Base-by-base conservation (phyloP, 2,329 filamentous ascomycete genomes). In the Plenodomus lindquistii region DNA sequence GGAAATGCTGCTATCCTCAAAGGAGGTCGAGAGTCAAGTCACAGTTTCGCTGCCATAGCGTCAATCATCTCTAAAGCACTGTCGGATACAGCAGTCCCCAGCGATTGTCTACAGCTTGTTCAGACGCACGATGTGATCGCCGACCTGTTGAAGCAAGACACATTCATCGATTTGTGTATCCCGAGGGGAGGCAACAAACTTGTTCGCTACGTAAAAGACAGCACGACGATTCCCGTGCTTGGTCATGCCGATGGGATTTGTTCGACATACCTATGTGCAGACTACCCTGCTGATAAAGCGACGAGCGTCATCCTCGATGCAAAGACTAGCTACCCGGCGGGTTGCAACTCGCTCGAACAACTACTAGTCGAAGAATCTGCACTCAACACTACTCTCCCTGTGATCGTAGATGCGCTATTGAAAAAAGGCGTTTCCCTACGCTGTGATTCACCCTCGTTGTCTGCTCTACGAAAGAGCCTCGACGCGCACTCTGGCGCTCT, bases 1-100 rank as follows among this genome's bases (percentile, higher is more conserved):
- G 94, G 91, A 64, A 99, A 99, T 73, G 89, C 94, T 29, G 94
- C 92, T 42, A 97, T 99, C 64, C 79, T 99, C 52, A 99, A 99
- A 80, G 93, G 92, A 52, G 94, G 94, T 57, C 96, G 96, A 71
- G 94, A 99, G 75, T 97, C 92, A 0, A 94, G 88, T 17, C 85
- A 95, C 69, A 96, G 91, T n/a, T 97, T 99, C 71, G 81, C 91
- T 52, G 88, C 91, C 60, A 97, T 99, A 65, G 89, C 93, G 6
- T 83, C 80, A 27, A 87, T 89, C 67, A 95, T 99, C 63, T 92
- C 91, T 0, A 73, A 82, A 37, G 91, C 92, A 9, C 82, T 97
- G 11, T 79, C 82, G 16, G 74, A 75, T 20, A 91, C 90, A 2
- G 73, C 82, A 43, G 92, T 97, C 9, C 92, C 94, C 47, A 88